Evolutionary conservation across 352 stramenopile species (phyloP).

Genomic region (Globisporangium paddicum): DNA sequence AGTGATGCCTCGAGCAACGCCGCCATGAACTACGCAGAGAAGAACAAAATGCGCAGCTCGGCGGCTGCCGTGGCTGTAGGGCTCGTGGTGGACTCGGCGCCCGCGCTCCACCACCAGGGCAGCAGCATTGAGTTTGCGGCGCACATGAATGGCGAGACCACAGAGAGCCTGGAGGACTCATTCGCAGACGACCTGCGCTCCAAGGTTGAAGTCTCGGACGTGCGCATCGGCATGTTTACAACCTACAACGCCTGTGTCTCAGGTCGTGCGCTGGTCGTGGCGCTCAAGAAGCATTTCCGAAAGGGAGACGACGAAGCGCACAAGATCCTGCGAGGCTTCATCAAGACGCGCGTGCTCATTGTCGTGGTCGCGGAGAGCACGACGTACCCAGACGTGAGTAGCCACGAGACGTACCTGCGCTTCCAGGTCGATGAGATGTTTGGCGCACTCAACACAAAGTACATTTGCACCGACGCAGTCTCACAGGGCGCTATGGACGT

Average conservation of each 20-base stretch:
- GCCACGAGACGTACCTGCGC: slow-evolving; percentile 57
- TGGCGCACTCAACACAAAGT: slow-evolving; percentile 76
- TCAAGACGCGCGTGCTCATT: slow-evolving; percentile 44
- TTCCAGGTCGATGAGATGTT: slow-evolving; percentile 87
- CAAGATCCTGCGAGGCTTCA: slow-evolving; percentile 34
- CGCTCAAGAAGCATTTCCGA: slow-evolving; percentile 54
- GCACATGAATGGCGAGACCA: slow-evolving; percentile 27
- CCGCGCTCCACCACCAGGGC: slow-evolving; percentile 24
- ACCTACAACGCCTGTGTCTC: slow-evolving; percentile 59
- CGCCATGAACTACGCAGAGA: slow-evolving; percentile 31
- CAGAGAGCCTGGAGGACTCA: slow-evolving; percentile 47
- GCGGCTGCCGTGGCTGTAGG: slow-evolving; percentile 50
- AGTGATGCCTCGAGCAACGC: slow-evolving; percentile 44
- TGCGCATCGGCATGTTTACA: slow-evolving; percentile 71
- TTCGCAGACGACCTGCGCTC: slow-evolving; percentile 61
- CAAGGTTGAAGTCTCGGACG: slow-evolving; percentile 45
- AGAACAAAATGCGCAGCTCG: slow-evolving; percentile 43
- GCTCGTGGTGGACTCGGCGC: slow-evolving; percentile 36
- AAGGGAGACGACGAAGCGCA: slow-evolving; percentile 42
- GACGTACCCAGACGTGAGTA: slow-evolving; percentile 36
- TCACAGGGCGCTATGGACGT: slow-evolving; percentile 62
- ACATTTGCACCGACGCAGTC: slow-evolving; percentile 44
- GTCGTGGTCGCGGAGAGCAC: slow-evolving; percentile 52
- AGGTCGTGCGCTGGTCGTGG: slow-evolving; percentile 38
- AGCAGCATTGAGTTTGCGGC: slow-evolving; percentile 33